These are phyloP conservation scores for Reutealis trisperma DNA, from an alignment of 345 rosid genomes.

Conservation along the genomic window DNA sequence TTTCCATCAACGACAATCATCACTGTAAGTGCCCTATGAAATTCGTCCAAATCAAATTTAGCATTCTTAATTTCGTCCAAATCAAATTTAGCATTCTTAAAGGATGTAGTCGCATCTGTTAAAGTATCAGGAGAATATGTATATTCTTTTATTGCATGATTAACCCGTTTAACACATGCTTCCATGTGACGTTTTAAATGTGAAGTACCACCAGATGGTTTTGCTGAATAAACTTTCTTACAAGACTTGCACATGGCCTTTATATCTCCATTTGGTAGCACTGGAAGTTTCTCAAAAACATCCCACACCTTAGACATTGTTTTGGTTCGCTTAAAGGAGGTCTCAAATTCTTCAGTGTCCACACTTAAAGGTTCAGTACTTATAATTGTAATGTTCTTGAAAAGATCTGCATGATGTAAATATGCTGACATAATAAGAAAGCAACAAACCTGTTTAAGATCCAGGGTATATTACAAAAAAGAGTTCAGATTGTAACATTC, in stretches of 20 bases:
- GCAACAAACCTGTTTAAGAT: not conserved
- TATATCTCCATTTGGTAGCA: conserved; percentile 18
- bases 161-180: conserved; percentile 24
- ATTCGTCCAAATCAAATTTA: conserved; percentile 22
- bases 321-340: conserved; percentile 17
- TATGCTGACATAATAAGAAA: not conserved
- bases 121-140: conserved; percentile 21
- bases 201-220: conserved; percentile 27
- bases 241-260: conserved; percentile 31
- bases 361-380: not conserved
- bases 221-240: conserved; percentile 29
- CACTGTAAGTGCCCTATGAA: conserved; percentile 21
- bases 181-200: conserved; percentile 31
- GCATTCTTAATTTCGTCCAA: conserved; percentile 18
- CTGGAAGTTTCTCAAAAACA: conserved; percentile 31
- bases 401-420: conserved; percentile 11
- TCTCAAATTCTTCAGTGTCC: conserved; percentile 21
- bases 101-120: conserved; percentile 11
- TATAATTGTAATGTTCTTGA: conserved; percentile 13
- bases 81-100: conserved; percentile 16
- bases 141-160: conserved; percentile 3
- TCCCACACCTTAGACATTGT: conserved; percentile 31
- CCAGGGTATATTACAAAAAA: not conserved
- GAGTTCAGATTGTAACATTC: not conserved
- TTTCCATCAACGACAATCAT: conserved; percentile 28